Base-by-base conservation (phyloP, 1,284 basidiomycete species). In the Cryptococcus floricola region DNA sequence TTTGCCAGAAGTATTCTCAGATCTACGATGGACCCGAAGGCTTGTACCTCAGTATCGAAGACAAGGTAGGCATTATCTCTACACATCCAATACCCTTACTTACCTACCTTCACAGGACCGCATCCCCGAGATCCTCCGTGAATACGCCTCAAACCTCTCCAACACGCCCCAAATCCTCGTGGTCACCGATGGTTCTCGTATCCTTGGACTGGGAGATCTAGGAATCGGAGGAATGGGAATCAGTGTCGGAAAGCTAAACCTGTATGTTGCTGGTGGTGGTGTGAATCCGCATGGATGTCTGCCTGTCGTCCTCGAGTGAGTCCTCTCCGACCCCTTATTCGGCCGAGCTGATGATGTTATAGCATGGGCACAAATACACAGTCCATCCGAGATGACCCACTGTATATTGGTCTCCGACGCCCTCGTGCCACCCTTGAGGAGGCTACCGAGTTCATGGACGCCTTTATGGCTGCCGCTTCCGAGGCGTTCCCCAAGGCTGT, bases 131-230 rank as follows among this genome's bases (percentile, higher is more conserved):
- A 68, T 79, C 59, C 70, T 80, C 39, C 38, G 61, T n/a, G 62
- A 65, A 41, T 71, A 77, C 62, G 67, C 74, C n/a, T 60, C 68
- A n/a, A 65, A 87, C 9, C 84, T 83, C 56, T 76, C 83, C 54
- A 79, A 84, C 52, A 84, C 88, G 44, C 88, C 88, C 19, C 83
- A 89, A 46, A 91, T 92, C 62, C 84, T 85, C 56, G 89, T 93
- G 45, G 89, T 92, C 16, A 91, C 89, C 1, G 93, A 96, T 77
- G 93, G 92, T 79, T 92, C 89, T 16, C 86, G 93, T 54, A 95
- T 97, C 65, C 83, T 97, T 27, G 93, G 94, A 60, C 80, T 98
- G 31, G 94, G 94, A 38, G 94, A 97, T 73, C 84, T 96, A 19
- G 82, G 82, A 18, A 68, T 80, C 42, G 79, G 79, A 49, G 80